Evolutionary conservation across 768 basidiomycete genomes (phyloP), one percentile per base, ranked within the genome.

Genomic region (Podaxis sp.): DNA sequence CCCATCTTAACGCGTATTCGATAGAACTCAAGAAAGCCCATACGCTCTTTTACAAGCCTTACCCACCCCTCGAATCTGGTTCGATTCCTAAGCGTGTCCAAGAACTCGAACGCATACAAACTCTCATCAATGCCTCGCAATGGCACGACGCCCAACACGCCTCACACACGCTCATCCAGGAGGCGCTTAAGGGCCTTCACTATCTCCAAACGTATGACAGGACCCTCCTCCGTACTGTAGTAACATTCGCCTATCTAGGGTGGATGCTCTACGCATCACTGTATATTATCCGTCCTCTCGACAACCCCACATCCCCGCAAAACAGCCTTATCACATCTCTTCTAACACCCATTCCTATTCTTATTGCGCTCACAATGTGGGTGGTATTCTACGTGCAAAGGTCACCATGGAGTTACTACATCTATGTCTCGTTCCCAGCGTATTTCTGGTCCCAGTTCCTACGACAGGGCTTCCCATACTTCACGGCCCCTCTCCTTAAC

Each of bases 131-230:
- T 4, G 58, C 68, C 6, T 70, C 74, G 32, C 57, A 74, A 3
- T 90, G 82, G 79, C 62, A 67, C 10, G 71, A 77, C n/a, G 84
- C 83, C 0, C 81, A 87, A 36, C 64, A 69, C 10, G 69, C 71
- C 23, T 84, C 88, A 1, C 69, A 73, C 2, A 71, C 79, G 18
- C 76, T 92, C 10, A 86, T 90, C 48, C 62, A 77, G 37, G 65
- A 75, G 10, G 77, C 80, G 5, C 74, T 92, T 4, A 72, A 76
- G 38, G 91, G 91, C 0, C 72, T 92, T 35, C 84, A 86, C 32
- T 93, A 93, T 67, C 80, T 93, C 4, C 89, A 93, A 71, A 93
- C 90, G 69, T 94, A 93, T 70, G 91, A 95, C 68, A 85, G 90
- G 16, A 75, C 82, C 32, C 72, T 93, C 48, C 87, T 95, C 28